Evolutionary conservation across 768 basidiomycete species (phyloP).

Genomic region (Crepidotus variabilis): DNA sequence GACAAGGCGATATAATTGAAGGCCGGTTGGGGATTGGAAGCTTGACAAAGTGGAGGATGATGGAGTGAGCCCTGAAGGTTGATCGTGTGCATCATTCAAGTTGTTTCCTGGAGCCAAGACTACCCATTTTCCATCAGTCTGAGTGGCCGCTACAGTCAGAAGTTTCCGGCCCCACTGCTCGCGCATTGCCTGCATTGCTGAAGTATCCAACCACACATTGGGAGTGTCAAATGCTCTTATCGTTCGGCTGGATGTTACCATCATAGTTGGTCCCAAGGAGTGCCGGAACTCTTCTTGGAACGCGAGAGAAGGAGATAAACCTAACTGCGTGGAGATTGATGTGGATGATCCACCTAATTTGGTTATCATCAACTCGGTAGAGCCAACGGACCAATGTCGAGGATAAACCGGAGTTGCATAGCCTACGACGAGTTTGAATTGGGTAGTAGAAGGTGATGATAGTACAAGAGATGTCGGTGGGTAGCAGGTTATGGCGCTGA

Average conservation of each 20-base stretch:
- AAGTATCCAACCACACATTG: constrained; percentile 66
- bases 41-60: constrained; percentile 17
- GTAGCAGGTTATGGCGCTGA: constrained; percentile 75
- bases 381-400: constrained; percentile 74
- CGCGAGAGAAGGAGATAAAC: constrained; percentile 15
- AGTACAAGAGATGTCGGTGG: constrained; percentile 81
- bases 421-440: constrained; percentile 71
- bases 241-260: constrained; percentile 56
- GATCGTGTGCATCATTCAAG: constrained; percentile 11
- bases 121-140: constrained; percentile 85
- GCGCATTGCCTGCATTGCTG: constrained; percentile 56
- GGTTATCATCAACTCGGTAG: constrained; percentile 71
- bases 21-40: constrained; percentile 39
- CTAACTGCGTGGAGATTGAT: constrained; percentile 16
- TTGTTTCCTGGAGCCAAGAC: constrained; percentile 63
- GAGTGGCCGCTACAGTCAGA: constrained; percentile 61
- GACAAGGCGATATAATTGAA: constrained; percentile 74
- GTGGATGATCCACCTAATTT: constrained; percentile 17
- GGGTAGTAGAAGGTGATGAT: constrained; percentile 51
- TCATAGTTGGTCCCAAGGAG: constrained; percentile 29
- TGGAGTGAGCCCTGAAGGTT: constrained; percentile 21
- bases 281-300: constrained; percentile 21
- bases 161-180: constrained; percentile 82
- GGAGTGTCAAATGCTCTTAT: constrained; percentile 70
- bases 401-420: constrained; percentile 80